Evolutionary conservation across 495 filamentous ascomycete genomes (phyloP).

Genomic region (Halenospora varia): DNA sequence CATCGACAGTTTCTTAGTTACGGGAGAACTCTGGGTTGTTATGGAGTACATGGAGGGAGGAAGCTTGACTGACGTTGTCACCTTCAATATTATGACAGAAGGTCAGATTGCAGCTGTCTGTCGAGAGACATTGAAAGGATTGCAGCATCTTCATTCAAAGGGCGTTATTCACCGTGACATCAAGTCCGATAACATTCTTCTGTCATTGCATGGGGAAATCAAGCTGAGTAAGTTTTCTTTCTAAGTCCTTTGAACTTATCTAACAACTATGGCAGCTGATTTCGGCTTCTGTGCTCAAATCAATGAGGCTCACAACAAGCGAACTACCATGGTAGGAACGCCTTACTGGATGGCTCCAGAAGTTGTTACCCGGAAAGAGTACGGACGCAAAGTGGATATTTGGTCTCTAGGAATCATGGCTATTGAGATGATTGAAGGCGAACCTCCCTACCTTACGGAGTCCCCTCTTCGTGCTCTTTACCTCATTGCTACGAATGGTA

Average conservation of each 20-base stretch:
- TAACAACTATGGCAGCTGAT: conserved; percentile 59
- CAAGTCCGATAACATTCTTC: conserved; percentile 95
- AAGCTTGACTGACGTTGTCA: conserved; percentile 95
- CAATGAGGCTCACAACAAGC: conserved; percentile 93
- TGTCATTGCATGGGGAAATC: conserved; percentile 94
- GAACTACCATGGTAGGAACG: conserved; percentile 98
- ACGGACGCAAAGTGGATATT: conserved; percentile 97
- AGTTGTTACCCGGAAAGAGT: conserved; percentile 95
- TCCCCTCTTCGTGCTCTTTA: conserved; percentile 90
- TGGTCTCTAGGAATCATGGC: conserved; percentile 99
- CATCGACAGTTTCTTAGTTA: conserved; percentile 89
- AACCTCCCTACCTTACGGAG: conserved; percentile 95
- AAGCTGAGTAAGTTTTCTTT: conserved; percentile 78
- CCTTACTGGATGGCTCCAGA: conserved; percentile 99
- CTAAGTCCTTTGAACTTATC: background rate
- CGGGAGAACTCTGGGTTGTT: conserved; percentile 92
- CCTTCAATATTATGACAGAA: conserved; percentile 98
- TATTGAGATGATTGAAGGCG: conserved; percentile 99
- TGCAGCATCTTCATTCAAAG: conserved; percentile 96
- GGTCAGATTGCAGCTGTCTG: conserved; percentile 95
- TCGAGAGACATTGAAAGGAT: conserved; percentile 83
- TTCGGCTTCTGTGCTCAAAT: conserved; percentile 99
- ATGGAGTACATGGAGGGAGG: conserved; percentile 99
- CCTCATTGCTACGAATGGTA: conserved; percentile 95
- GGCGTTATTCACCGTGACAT: conserved; percentile 98